These are phyloP conservation scores for Kazachstania psychrophila DNA, from an alignment of 805 yeast species.

Conservation along the genomic window DNA sequence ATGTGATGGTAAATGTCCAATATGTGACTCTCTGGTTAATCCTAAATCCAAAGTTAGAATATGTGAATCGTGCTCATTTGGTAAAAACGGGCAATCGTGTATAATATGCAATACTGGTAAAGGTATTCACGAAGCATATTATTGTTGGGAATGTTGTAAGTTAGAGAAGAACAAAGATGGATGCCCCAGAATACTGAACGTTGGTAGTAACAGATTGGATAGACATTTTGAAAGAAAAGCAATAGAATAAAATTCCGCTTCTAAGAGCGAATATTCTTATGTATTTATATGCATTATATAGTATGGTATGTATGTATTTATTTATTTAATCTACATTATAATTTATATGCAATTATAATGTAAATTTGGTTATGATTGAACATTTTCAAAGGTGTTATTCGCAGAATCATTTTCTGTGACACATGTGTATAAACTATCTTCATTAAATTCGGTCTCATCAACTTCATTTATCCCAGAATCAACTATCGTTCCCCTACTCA, in stretches of 20 bases:
- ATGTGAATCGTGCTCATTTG: slow-evolving; percentile 81
- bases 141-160: slow-evolving; percentile 77
- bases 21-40: slow-evolving; percentile 77
- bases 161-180: slow-evolving; percentile 82
- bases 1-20: slow-evolving; percentile 89
- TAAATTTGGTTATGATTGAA: too few species aligned
- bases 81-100: slow-evolving; percentile 54
- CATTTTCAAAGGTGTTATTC: neutral
- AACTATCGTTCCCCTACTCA: slow-evolving; percentile 4
- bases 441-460: slow-evolving; percentile 17
- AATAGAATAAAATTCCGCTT: neutral
- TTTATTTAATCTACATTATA: too few species aligned
- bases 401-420: slow-evolving; percentile 4
- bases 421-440: slow-evolving; percentile 10
- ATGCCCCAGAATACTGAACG: slow-evolving; percentile 74
- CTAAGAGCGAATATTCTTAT: too few species aligned
- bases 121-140: slow-evolving; percentile 61
- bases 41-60: slow-evolving; percentile 58
- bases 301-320: too few species aligned
- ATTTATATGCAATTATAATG: too few species aligned
- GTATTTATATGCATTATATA: too few species aligned
- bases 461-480: slow-evolving; percentile 9
- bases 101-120: slow-evolving; percentile 54
- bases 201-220: slow-evolving; percentile 70
- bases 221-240: slow-evolving; percentile 47